Evolutionary conservation across 1,284 basidiomycete species (phyloP), one percentile per base, ranked within the genome.

Genomic region (Malassezia sympodialis): DNA sequence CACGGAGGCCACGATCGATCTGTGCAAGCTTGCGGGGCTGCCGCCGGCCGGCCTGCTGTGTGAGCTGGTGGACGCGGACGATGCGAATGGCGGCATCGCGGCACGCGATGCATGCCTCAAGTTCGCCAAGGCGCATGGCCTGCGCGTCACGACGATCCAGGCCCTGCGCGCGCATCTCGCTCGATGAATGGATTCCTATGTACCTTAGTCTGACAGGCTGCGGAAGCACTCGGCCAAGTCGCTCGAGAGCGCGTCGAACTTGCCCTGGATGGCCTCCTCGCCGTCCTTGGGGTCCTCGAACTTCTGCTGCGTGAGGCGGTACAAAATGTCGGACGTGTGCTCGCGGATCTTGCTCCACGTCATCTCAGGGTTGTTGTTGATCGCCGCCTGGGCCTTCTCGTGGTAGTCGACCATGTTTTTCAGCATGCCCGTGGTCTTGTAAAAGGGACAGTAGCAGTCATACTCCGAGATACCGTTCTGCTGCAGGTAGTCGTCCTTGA

Each of bases 401-500:
- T 94, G 86, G 82, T 90, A 96, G n/a, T 83, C 82, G 62, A 96
- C 88, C 76, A 96, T 90, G 79, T 94, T 94, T 73, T 83, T 84
- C 72, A 98, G 79, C 94, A 99, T 99, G 50, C 83, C 88, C 56
- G 84, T 86, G 44, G 93, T 73, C 63, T 72, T 76, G 67, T 72
- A 75, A 54, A 98, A 96, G 23, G 94, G 94, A 73, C 94, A 99
- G 79, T 82, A 96, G 53, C 90, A 83, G 77, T 96, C 93, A 75
- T 96, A 96, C 75, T 90, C 88, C 76, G 87, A 90, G 82, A 96
- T 96, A 73, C 94, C 94, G 74, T 98, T 96, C 79, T 99, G 93
- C 77, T 96, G 91, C 73, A 98, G 79, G 80, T 94, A 98, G 78
- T 99, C 94, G 68, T 96, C 72, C 69, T 77, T 98, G 71, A 98